Conservation (phyloP, 1,284 basidiomycete species). For the Naganishia cerealis region DNA sequence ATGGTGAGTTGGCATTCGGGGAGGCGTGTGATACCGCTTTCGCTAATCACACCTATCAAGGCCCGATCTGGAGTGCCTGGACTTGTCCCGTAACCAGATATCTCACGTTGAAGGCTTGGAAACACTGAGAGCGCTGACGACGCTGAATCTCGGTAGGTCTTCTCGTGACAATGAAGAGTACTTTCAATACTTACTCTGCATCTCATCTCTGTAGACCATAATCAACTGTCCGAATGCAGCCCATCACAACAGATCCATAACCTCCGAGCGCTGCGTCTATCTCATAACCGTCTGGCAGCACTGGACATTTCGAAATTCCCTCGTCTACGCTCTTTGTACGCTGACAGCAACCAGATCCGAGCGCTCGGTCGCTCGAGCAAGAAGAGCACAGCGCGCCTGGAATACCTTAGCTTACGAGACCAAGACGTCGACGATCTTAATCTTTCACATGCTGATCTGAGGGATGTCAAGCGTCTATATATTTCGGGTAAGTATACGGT, state of each 20-base stretch:
- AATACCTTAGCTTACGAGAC: slow-evolving; percentile 87
- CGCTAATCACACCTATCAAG: slow-evolving; percentile 51
- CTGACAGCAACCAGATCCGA: slow-evolving; percentile 77
- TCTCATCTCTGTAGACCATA: slow-evolving; percentile 63
- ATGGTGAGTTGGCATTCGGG: slow-evolving; percentile 62
- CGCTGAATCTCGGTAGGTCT: slow-evolving; percentile 75
- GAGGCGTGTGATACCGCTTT: not conserved
- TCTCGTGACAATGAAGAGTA: not conserved
- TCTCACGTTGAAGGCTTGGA: slow-evolving; percentile 63
- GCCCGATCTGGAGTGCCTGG: slow-evolving; percentile 77
- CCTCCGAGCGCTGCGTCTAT: slow-evolving; percentile 79
- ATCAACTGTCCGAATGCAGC: slow-evolving; percentile 51
- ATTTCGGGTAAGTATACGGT: slow-evolving; percentile 70
- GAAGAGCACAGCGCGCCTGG: slow-evolving; percentile 68
- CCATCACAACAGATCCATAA: slow-evolving; percentile 59
- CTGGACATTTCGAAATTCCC: slow-evolving; percentile 70
- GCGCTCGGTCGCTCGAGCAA: slow-evolving; percentile 57
- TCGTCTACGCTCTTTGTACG: slow-evolving; percentile 83
- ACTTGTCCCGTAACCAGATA: slow-evolving; percentile 76
- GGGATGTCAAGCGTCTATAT: slow-evolving; percentile 88
- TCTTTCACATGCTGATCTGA: slow-evolving; percentile 68
- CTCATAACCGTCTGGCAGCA: slow-evolving; percentile 71
- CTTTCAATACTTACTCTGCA: not conserved
- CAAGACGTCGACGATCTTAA: slow-evolving; percentile 68
- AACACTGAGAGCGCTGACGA: slow-evolving; percentile 64